Evolutionary conservation across 768 basidiomycete species (phyloP), one percentile per base, ranked within the genome.

Genomic region (Amylocystis lapponica): DNA sequence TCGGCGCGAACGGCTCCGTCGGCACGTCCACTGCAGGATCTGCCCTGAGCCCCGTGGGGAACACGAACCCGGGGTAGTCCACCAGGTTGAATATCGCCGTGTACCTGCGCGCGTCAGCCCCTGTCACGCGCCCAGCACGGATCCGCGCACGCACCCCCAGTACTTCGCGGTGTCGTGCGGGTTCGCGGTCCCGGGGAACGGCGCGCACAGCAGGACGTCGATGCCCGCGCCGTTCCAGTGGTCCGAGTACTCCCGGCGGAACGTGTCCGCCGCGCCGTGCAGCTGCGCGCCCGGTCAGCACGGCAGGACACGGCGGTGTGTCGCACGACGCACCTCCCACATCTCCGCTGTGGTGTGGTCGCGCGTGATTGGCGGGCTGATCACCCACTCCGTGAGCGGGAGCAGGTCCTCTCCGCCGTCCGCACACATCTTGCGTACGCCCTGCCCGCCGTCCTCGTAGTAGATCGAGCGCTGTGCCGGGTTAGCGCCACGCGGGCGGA

Each of bases 11-110:
- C 37, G 26, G 43, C 38, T 36, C 36, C 38, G 41, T 65, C 56
- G 34, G 44, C 49, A 14, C 46, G 29, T 19, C n/a, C n/a, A n/a
- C n/a, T n/a, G n/a, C n/a, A n/a, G n/a, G n/a, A n/a, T n/a, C n/a
- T n/a, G n/a, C n/a, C n/a, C n/a, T n/a, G n/a, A 65, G 58, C n/a
- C 70, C 69, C 16, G 66, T 68, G 7, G 71, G 74, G 56, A 75
- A 69, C 4, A 71, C 66, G 3, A 62, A 65, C 1, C 64, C 63
- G 0, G 72, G 66, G 39, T 67, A 72, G 52, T 75, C 74, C 12
- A 66, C 52, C 13, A 74, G 49, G 45, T 75, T 75, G 61, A 66
- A 70, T 19, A 68, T 50, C 10, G 58, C 63, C 0, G 71, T 69
- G 42, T 71, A 69, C n/a, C n/a, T n/a, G n/a, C n/a, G n/a, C n/a